Base-by-base conservation (phyloP, 75 land plant genomes). In the Cryptomeria japonica region DNA sequence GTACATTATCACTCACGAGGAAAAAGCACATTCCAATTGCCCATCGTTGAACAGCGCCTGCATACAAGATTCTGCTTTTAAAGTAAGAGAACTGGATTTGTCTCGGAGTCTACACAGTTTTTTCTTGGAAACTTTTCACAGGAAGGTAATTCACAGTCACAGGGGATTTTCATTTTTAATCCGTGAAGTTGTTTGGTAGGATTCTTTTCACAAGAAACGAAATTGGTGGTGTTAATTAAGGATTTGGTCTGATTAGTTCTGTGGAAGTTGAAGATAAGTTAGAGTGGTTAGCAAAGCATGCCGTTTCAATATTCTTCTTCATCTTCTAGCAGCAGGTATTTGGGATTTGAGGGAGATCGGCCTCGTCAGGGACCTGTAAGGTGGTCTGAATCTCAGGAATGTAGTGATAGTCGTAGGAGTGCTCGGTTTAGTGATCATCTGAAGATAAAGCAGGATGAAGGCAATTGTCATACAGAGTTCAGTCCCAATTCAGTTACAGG, bases 381-480 rank as follows among this genome's bases (percentile, higher is more conserved):
- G 76, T 73, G 76, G 76, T 7, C 76, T 73, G 76, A 73, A 73
- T 73, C 76, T n/a, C 76, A 73, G 36, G 76, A 73, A 32, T 18
- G 76, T 19, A 70, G 32, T 9, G n/a, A 25, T 10, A n/a, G 32
- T n/a, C n/a, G 73, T 25, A 32, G 76, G 32, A 6, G 76, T 73
- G 76, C 13, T 0, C 8, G 76, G 2, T 73, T 73, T 10, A 10
- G 6, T 73, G 76, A 73, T 19, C 76, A 73, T 73, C 13, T 73
- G 13, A 73, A 31, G 13, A 32, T 32, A 31, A 73, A 7, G 36
- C 32, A 31, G 12, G 76, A 73, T 18, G 76, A 73, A 31, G 36
- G 76, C 13, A 32, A 73, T 73, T 32, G 36, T 73, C 2, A 37
- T 32, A 73, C 36, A 73, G 76, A 73, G 3, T n/a, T 9, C 76